Conservation (phyloP, 768 basidiomycete genomes). For the Boletellus sp. region DNA sequence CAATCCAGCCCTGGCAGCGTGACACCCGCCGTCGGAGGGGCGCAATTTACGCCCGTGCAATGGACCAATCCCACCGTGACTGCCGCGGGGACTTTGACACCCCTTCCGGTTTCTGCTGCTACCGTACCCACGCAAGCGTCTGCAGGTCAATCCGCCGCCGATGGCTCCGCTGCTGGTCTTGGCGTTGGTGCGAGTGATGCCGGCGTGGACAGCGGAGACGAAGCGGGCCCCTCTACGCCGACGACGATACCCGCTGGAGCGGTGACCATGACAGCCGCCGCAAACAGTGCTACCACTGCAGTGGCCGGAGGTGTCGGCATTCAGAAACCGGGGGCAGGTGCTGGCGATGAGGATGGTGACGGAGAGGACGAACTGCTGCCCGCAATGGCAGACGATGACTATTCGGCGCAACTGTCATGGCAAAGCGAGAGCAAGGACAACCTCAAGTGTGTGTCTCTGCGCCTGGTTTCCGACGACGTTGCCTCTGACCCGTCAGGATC, state of each 20-base stretch:
- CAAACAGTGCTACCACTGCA: not conserved
- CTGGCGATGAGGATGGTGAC: conserved; percentile 52
- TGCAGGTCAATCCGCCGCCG: conserved; percentile 8
- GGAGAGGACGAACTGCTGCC: conserved; percentile 77
- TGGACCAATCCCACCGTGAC: conserved; percentile 31
- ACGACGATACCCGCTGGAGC: not conserved
- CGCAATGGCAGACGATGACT: conserved; percentile 87
- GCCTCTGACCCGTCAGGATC: not conserved
- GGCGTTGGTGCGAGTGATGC: conserved; percentile 2
- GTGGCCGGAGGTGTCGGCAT: not conserved
- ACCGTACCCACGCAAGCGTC: not conserved
- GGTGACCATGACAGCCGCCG: not conserved
- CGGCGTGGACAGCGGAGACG: conserved; percentile 19
- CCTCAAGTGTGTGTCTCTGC: conserved; percentile 53
- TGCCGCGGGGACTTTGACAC: conserved; percentile 4
- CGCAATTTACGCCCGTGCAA: conserved; percentile 37
- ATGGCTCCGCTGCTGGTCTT: conserved; percentile 1
- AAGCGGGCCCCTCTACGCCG: conserved; percentile 15
- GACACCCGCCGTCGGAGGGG: not conserved
- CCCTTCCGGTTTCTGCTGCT: no score
- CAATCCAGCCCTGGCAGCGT: not conserved
- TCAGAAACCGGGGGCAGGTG: conserved; percentile 12
- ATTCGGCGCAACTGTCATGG: conserved; percentile 78
- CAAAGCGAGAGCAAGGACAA: conserved; percentile 88
- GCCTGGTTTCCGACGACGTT: not conserved